Evolutionary conservation across 2,329 filamentous ascomycete species (phyloP).

Genomic region (Calonectria leucothoes): DNA sequence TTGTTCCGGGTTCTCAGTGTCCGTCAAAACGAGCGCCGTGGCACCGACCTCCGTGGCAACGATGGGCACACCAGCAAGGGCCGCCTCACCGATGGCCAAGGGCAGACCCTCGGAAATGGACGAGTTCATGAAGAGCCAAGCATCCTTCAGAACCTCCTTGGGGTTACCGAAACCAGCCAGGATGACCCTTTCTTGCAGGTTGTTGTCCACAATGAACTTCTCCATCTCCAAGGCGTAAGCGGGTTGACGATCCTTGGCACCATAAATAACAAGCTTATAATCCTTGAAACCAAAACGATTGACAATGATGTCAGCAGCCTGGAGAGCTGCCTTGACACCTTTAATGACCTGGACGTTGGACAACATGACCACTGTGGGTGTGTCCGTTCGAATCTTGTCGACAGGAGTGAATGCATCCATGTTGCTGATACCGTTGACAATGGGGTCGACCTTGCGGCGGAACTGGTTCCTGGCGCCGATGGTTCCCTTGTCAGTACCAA

Average conservation of each 20-base stretch:
- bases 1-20: conserved; percentile 29
- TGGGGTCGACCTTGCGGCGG: conserved; percentile 31
- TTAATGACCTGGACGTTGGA: conserved; percentile 37
- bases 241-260: conserved; percentile 33
- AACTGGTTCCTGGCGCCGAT: conserved; percentile 29
- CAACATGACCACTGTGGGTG: conserved; percentile 32
- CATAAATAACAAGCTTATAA: conserved; percentile 32
- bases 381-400: conserved; percentile 33
- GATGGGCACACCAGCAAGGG: conserved; percentile 31
- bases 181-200: conserved; percentile 23
- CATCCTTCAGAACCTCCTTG: conserved; percentile 32
- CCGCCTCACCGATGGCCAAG: conserved; percentile 33
- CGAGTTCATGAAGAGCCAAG: conserved; percentile 37
- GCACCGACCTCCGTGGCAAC: conserved; percentile 35
- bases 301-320: conserved; percentile 33
- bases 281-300: conserved; percentile 31
- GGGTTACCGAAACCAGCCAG: conserved; percentile 33
- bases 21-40: conserved; percentile 30
- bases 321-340: conserved; percentile 33
- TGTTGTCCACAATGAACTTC: conserved; percentile 29
- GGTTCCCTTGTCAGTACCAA: conserved; percentile 30
- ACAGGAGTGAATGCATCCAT: conserved; percentile 31
- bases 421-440: conserved; percentile 36
- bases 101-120: conserved; percentile 34
- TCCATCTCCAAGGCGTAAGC: conserved; percentile 34